Percentiles rank a stretch among this genome's conserved stretches.
phyloP scores from a whole-genome alignment of 148 eudicot genomes.

The Rhododendron mucronatum region DNA sequence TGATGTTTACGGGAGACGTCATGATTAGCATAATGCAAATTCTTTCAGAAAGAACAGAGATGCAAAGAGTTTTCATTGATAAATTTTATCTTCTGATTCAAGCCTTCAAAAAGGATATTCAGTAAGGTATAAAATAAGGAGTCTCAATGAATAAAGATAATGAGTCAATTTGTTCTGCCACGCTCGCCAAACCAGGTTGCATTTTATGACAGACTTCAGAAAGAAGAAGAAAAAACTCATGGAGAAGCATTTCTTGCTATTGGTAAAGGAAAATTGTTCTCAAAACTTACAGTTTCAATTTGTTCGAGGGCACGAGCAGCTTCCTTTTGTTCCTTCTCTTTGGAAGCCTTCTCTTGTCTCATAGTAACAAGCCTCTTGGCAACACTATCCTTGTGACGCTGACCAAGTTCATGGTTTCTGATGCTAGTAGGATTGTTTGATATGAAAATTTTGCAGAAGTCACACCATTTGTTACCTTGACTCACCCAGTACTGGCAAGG shows the following conservation, averaged over 20 bases:
- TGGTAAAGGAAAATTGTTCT: not conserved
- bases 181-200: not conserved
- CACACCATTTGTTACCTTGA: slow-evolving; percentile 97
- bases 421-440: slow-evolving; percentile 78
- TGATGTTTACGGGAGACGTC: not conserved
- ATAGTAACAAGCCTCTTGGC: slow-evolving; percentile 69
- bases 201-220: not conserved
- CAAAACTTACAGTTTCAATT: slow-evolving; percentile 82
- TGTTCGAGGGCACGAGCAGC: slow-evolving; percentile 62
- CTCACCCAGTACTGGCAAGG: slow-evolving; percentile 89
- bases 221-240: not conserved
- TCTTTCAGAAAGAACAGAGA: not conserved
- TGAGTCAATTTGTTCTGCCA: not conserved
- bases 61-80: not conserved
- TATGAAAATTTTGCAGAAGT: slow-evolving; percentile 83
- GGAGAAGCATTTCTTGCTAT: not conserved
- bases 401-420: slow-evolving; percentile 89
- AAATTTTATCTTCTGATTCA: not conserved
- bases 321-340: slow-evolving; percentile 73
- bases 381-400: slow-evolving; percentile 82
- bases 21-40: not conserved
- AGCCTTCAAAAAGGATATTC: not conserved
- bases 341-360: slow-evolving; percentile 76
- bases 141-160: not conserved
- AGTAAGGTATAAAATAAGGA: not conserved